These are phyloP conservation scores for Heliocybe sulcata DNA, from an alignment of 1,284 basidiomycete genomes.

Conservation along the genomic window DNA sequence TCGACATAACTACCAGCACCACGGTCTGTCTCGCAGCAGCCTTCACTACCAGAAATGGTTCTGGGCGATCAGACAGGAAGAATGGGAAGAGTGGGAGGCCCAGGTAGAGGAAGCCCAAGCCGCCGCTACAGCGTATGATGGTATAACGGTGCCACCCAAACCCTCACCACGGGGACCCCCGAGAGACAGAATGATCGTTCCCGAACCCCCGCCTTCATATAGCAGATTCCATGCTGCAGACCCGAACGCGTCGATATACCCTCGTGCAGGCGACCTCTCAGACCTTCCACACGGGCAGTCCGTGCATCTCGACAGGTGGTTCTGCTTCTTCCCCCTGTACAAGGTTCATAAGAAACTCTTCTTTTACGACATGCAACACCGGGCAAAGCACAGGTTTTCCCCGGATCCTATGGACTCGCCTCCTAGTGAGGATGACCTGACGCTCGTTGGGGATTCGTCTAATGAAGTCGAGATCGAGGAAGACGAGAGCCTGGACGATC, in stretches of 20 bases:
- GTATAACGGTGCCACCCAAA: constrained; percentile 15
- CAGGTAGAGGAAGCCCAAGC: constrained; percentile 18
- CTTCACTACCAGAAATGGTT: constrained; percentile 50
- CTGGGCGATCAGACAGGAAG: constrained; percentile 45
- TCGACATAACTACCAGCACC: constrained; percentile 27
- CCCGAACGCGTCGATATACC: constrained; percentile 38
- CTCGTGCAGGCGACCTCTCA: constrained; percentile 55
- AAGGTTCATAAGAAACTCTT: constrained; percentile 60
- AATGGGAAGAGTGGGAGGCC: constrained; percentile 35
- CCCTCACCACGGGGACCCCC: not conserved
- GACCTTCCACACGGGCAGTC: constrained; percentile 49
- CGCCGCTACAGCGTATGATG: constrained; percentile 19
- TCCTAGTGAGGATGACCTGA: not conserved
- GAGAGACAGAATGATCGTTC: constrained; percentile 2
- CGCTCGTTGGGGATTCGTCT: not conserved
- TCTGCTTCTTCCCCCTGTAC: not conserved
- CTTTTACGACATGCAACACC: constrained; percentile 44
- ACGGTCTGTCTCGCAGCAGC: constrained; percentile 51
- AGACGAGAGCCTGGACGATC: not conserved
- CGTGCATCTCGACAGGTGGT: constrained; percentile 43
- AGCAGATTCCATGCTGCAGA: constrained; percentile 9
- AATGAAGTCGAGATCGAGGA: not conserved
- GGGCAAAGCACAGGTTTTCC: constrained; percentile 2
- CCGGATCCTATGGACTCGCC: no score
- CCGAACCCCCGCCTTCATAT: constrained; percentile 9